phyloP scores from a whole-genome alignment of 257 asterid genomes.

The Petunia axillaris region DNA sequence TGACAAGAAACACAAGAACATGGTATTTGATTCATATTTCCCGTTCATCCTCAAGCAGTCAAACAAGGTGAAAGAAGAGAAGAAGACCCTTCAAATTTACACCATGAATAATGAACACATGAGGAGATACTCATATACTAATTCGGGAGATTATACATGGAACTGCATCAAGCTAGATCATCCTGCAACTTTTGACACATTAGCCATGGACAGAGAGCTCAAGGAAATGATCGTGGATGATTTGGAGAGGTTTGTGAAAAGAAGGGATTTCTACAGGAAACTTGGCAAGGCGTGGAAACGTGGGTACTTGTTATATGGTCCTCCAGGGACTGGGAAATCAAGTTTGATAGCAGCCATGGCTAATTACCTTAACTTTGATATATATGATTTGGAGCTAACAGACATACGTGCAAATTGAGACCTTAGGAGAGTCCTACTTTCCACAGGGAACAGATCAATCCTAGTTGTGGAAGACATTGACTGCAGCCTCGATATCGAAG shows the following conservation, averaged over 20 bases:
- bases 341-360: constrained; percentile 66
- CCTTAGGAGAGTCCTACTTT: constrained; percentile 44
- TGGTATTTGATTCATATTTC: constrained; percentile 45
- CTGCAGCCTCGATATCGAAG: constrained; percentile 43
- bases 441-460: constrained; percentile 45
- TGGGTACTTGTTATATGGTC: constrained; percentile 56
- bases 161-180: constrained; percentile 51
- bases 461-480: constrained; percentile 60
- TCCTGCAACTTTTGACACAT: constrained; percentile 50
- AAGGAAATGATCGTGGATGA: constrained; percentile 54
- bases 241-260: constrained; percentile 44
- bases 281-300: constrained; percentile 68
- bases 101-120: constrained; percentile 37
- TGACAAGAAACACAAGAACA: constrained; percentile 42
- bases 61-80: constrained; percentile 33
- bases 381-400: constrained; percentile 54
- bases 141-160: constrained; percentile 42
- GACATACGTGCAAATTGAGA: constrained; percentile 42
- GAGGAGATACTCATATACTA: constrained; percentile 24
- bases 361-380: constrained; percentile 52
- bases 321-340: constrained; percentile 61
- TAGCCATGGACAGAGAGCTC: constrained; percentile 47
- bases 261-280: constrained; percentile 45
- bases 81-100: constrained; percentile 43
- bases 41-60: constrained; percentile 42